phyloP scores from a whole-genome alignment of 164 flowering plant species.

The Berberis thunbergii region DNA sequence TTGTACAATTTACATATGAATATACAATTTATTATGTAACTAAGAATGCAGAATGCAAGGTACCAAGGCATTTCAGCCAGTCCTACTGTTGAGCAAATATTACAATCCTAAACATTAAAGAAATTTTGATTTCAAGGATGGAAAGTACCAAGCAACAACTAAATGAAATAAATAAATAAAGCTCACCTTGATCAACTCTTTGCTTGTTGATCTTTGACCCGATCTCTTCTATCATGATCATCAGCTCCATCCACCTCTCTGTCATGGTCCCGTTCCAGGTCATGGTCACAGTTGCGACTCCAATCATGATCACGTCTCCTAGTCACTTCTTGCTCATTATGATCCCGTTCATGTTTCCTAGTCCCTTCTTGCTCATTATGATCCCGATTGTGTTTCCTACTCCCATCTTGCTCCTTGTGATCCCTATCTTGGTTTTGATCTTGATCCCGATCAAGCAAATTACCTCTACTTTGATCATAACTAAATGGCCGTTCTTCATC shows the following conservation, averaged over 20 bases:
- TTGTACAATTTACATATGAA: no score
- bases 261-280: slow-evolving; percentile 22
- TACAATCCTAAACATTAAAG: no score
- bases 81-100: no score
- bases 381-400: slow-evolving; percentile 3
- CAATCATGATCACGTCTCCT: slow-evolving; percentile 21
- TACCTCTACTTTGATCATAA: slow-evolving; percentile 38
- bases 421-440: slow-evolving; percentile 26
- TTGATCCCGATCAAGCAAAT: slow-evolving; percentile 25
- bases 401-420: slow-evolving; percentile 27
- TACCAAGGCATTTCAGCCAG: no score
- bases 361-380: no score
- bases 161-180: background rate
- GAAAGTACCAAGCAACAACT: background rate
- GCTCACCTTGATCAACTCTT: slow-evolving; percentile 39
- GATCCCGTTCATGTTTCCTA: no score
- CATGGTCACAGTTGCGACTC: slow-evolving; percentile 24
- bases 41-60: no score
- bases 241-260: slow-evolving; percentile 26
- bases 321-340: no score
- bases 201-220: slow-evolving; percentile 30
- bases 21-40: no score
- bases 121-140: background rate
- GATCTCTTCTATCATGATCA: slow-evolving; percentile 27
- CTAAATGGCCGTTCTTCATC: slow-evolving; percentile 36